Base-by-base conservation (phyloP, 176 grass and related monocot species). In the Triticum urartu region DNA sequence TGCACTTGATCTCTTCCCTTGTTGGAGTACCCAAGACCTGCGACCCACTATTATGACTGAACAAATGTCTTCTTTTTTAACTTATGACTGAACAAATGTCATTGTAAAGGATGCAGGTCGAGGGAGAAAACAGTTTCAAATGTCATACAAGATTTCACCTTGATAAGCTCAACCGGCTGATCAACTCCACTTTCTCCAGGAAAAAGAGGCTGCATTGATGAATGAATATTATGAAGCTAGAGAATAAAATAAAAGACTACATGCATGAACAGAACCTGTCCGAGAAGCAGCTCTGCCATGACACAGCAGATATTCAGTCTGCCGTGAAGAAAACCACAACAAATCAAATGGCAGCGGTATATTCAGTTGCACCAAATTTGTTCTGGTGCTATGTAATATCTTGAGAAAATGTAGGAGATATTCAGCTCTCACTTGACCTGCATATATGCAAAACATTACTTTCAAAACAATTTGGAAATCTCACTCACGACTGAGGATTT, bases 1-100 rank as follows among this genome's bases (percentile, higher is more conserved):
- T 95, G 88, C 93, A 95, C 78, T 95, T 98, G 86, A 94, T 98
- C 87, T 98, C 96, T 92, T 98, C 93, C 69, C 96, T 95, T 86
- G 93, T 94, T 79, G 96, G 96, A 90, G 91, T 98, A 83, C 96
- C 83, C 50, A 18, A 54, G 45, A 98, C 93, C 93, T 98, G 82
- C 79, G 90, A 39, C 21, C 48, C 25, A 63, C 33, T 56, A 28
- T 28, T 28, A 82, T 61, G 85, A 65, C 9, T 64, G 68, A 87
- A 92, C 81, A 45, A 28, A 78, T 82, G 75, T 62, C 84, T 28
- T 28, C 26, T 28, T 28, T 28, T 28, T 28, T 28, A 28, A 28
- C 26, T 28, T 28, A 82, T 61, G 85, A 65, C 9, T 64, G 68
- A 87, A 92, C 81, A 45, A 78, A 78, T 82, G 75, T 62, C 84